Base-by-base conservation (phyloP, 2,329 filamentous ascomycete species). In the Botrytis porri region DNA sequence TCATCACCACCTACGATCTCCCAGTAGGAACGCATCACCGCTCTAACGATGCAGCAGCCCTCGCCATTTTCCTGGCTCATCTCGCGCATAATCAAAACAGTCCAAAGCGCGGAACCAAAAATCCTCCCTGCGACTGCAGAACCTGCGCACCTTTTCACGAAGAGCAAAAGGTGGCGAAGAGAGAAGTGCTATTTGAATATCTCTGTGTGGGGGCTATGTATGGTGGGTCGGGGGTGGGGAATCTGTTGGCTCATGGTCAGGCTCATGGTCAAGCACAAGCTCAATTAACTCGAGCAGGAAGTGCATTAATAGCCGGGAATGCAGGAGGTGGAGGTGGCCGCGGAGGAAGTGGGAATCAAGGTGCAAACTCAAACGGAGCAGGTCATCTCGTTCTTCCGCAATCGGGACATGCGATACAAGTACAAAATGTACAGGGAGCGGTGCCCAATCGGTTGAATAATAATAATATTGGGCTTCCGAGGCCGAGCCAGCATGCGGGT, bases 391-490 rank as follows among this genome's bases (percentile, higher is more conserved):
- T 37, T 18, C 25, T 57, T 1, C n/a, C 51, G 14, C 51, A 57
- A 29, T n/a, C 51, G 6, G 51, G 51, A 3, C n/a, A 57, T 57
- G 51, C n/a, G 3, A 29, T 57, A 8, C n/a, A 57, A 57, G 51
- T 32, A n/a, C 51, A 57, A 12, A 57, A 57, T 57, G n/a, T 57
- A 6, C 51, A 57, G 14, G 51, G 51, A 9, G 51, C n/a, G 10
- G 51, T 29, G 7, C n/a, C 37, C 0, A 69, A 69, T 41, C 65
- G 65, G 7, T 48, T 69, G 16, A 57, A 69, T n/a, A 69, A 69
- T 22, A 69, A 43, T 32, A 69, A 69, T 18, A 69, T 69, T 32
- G 65, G 65, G 16, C 48, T 69, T 57, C 37, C 65, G n/a, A 18
- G 18, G 35, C 48, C 48, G 1, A 39, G 3, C 10, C 14, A 18